These are phyloP conservation scores for Picochlorum sp. DNA, from an alignment of 139 green algal species.

Conservation along the genomic window DNA sequence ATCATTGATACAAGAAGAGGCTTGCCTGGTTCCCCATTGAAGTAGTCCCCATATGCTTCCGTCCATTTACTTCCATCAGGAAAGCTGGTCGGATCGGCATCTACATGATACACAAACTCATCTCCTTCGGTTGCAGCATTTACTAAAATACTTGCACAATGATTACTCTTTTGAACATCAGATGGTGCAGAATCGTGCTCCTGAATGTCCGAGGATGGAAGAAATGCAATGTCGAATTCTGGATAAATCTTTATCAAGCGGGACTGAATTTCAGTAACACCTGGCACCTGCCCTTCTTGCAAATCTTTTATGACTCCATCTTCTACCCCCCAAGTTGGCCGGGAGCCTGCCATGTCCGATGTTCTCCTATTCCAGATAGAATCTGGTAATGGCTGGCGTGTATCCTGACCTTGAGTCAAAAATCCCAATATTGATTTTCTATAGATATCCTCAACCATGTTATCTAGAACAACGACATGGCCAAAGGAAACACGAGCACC, in stretches of 20 bases:
- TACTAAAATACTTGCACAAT: slow-evolving; percentile 65
- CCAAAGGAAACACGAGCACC: slow-evolving; percentile 28
- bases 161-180: not conserved
- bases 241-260: slow-evolving; percentile 59
- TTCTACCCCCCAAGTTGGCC: slow-evolving; percentile 52
- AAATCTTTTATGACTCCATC: slow-evolving; percentile 31
- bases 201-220: slow-evolving; percentile 63
- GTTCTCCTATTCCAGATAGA: slow-evolving; percentile 51
- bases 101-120: slow-evolving; percentile 64
- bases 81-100: slow-evolving; percentile 68
- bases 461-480: slow-evolving; percentile 50
- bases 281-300: slow-evolving; percentile 8
- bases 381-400: slow-evolving; percentile 3
- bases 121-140: slow-evolving; percentile 69
- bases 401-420: not conserved
- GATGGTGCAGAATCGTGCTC: not conserved
- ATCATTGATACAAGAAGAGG: slow-evolving; percentile 73
- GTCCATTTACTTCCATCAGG: slow-evolving; percentile 25
- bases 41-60: slow-evolving; percentile 50
- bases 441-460: slow-evolving; percentile 38
- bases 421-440: slow-evolving; percentile 26
- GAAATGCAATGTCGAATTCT: slow-evolving; percentile 52
- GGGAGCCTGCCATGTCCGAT: slow-evolving; percentile 28
- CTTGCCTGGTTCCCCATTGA: slow-evolving; percentile 65
- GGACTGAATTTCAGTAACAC: slow-evolving; percentile 59